These are phyloP conservation scores for Ascochyta koolunga DNA, from an alignment of 2,329 filamentous ascomycete genomes.

Conservation along the genomic window DNA sequence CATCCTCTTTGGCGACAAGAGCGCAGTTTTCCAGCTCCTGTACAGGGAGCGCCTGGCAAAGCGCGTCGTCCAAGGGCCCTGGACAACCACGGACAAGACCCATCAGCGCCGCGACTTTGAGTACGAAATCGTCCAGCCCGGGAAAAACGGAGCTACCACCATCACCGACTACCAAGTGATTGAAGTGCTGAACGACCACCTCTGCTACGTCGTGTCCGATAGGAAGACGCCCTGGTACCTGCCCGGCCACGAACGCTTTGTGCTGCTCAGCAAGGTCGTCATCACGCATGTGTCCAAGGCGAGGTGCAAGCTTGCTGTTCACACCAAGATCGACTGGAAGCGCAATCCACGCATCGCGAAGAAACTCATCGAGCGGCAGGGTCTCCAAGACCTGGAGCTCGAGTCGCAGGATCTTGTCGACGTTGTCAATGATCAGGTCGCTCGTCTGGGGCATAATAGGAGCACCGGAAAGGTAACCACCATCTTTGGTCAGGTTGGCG, in stretches of 20 bases:
- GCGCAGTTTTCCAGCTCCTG: conserved; percentile 88
- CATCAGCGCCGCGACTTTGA: conserved; percentile 78
- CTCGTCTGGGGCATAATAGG: conserved; percentile 73
- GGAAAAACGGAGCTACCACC: conserved; percentile 43
- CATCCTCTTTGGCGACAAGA: conserved; percentile 95
- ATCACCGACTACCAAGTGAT: conserved; percentile 86
- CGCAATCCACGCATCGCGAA: conserved; percentile 56
- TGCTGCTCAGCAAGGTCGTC: conserved; percentile 85
- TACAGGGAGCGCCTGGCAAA: conserved; percentile 69
- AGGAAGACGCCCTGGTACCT: conserved; percentile 78
- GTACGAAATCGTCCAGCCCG: conserved; percentile 70
- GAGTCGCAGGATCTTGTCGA: conserved; percentile 78
- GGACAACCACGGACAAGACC: conserved; percentile 73
- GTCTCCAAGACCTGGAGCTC: conserved; percentile 74
- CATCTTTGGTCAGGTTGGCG: conserved; percentile 77
- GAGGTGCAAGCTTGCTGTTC: conserved; percentile 88
- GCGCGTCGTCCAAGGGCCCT: conserved; percentile 80
- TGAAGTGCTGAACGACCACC: conserved; percentile 65
- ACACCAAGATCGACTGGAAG: conserved; percentile 86
- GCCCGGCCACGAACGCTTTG: conserved; percentile 78
- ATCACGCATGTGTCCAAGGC: conserved; percentile 93
- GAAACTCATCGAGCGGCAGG: conserved; percentile 65
- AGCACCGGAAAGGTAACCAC: conserved; percentile 78
- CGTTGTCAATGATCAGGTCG: conserved; percentile 77
- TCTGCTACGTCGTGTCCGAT: conserved; percentile 71